Evolutionary conservation across 208 protist genomes (phyloP), one percentile per base, ranked within the genome.

Genomic region (Trypanosoma conorhini): DNA sequence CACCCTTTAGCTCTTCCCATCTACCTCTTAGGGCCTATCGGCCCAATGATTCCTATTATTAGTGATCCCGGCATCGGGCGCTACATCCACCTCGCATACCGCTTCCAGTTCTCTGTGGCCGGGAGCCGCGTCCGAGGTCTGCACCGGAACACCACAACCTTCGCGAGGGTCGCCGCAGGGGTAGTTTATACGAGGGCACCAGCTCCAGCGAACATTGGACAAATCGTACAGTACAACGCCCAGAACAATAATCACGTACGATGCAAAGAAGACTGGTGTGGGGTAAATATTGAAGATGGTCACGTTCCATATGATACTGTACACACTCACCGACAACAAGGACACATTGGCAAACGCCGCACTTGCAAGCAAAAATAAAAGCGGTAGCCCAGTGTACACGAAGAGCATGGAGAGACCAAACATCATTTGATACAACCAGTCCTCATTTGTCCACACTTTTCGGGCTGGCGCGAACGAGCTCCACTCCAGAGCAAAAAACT

Each of bases 301-400:
- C 22, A 87, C 78, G 60, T 93, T 96, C 86, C 87, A 96, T 33
- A 96, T 88, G 65, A 96, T 92, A 44, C 79, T 60, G 52, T 93
- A 93, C 26, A 96, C 70, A 67, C 88, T 88, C 1, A 75, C 76
- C 22, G 87, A 82, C 9, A 96, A 61, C 19, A 96, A 76, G 0
- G 90, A 96, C 50, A 96, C 70, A 59, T 96, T 96, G 21, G 83
- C 86, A 80, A 96, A 96, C 2, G 82, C 82, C 8, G 90, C 90
- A 55, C 87, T 93, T 24, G 83, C 81, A 17, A 90, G 28, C 17
- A 93, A 62, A 40, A 96, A 96, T 24, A 96, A 60, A 0, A 69
- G 26, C 12, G 90, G 90, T 81, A 96, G 84, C 0, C 72, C 67
- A 7, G 88, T 93, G 81, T 96, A 96, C 1, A 96, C 66, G 7